Evolutionary conservation across 2,329 filamentous ascomycete species (phyloP).

Genomic region (Triangularia setosa): DNA sequence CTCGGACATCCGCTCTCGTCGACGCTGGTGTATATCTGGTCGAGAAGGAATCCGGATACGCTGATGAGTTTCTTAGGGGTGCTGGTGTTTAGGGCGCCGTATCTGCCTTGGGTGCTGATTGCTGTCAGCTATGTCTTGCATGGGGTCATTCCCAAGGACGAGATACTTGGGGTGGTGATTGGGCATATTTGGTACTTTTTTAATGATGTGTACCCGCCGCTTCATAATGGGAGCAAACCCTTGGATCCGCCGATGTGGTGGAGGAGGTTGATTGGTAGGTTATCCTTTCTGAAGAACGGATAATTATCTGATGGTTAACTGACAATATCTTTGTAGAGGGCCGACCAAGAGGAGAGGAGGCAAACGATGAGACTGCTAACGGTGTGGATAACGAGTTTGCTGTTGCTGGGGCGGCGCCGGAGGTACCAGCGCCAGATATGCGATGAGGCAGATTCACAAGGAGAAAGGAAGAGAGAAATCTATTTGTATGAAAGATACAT

Average conservation of each 20-base stretch:
- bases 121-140: slow-evolving; percentile 89
- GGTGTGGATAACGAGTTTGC: slow-evolving; percentile 60
- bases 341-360: slow-evolving; percentile 31
- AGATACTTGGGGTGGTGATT: slow-evolving; percentile 91
- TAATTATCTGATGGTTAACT: background rate
- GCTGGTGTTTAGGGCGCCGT: slow-evolving; percentile 88
- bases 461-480: background rate
- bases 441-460: slow-evolving; percentile 22
- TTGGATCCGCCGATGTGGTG: slow-evolving; percentile 89
- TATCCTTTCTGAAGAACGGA: background rate
- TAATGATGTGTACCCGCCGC: slow-evolving; percentile 88
- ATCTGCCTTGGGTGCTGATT: slow-evolving; percentile 94
- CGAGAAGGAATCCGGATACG: slow-evolving; percentile 87
- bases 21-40: slow-evolving; percentile 97
- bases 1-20: slow-evolving; percentile 90
- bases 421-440: slow-evolving; percentile 34
- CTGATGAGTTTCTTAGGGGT: slow-evolving; percentile 84
- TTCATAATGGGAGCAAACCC: slow-evolving; percentile 79
- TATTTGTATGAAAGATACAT: background rate
- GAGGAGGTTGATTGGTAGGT: slow-evolving; percentile 69
- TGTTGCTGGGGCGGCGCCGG: slow-evolving; percentile 45
- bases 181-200: slow-evolving; percentile 99
- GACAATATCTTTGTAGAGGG: slow-evolving; percentile 35
- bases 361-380: slow-evolving; percentile 44
- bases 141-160: slow-evolving; percentile 85